Evolutionary conservation across 2,329 filamentous ascomycete genomes (phyloP), one percentile per base, ranked within the genome.

Genomic region (Blastomyces parvus): DNA sequence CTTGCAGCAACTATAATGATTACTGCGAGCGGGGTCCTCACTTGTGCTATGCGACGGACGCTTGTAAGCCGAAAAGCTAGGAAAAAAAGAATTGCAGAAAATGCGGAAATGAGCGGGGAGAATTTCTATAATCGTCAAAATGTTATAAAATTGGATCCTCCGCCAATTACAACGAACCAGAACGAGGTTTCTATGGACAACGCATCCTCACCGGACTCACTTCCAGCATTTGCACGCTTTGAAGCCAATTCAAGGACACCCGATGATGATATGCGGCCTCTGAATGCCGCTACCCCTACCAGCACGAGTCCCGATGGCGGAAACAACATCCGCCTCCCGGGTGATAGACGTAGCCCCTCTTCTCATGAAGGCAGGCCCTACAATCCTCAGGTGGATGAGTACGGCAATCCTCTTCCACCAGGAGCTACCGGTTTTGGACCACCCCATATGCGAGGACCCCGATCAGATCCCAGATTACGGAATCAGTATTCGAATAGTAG

Each of bases 91-190:
- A 95, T 97, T 72, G 91, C 87, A 2, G 89, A 95, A 75, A 96
- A 97, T 73, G 90, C 92, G 8, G 92, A 97, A 74, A 97, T 97
- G 92, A 97, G 90, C 73, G 93, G 93, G 36, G 87, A 94, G 70
- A 94, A 92, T 72, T 97, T 88, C 74, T 97, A 95, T 76, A 88
- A 87, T 70, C 83, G 87, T 64, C 77, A 83, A 69, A 73, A 76
- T 68, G 74, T 74, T 66, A 70, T 64, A 67, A 73, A 79, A 68
- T 80, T 82, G 5, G 82, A 84, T 64, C 82, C 80, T 50, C 81
- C 82, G 33, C 81, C 82, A 40, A 79, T 82, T 2, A 72, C 84
- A 63, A 78, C 74, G 3, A 80, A 81, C 66, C 83, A 86, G 8
- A 85, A 84, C 42, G 59, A 25, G 61, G 83, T 86, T 9, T 77